These are phyloP conservation scores for Parafenestella ontariensis DNA, from an alignment of 2,329 filamentous ascomycete genomes.

Conservation along the genomic window DNA sequence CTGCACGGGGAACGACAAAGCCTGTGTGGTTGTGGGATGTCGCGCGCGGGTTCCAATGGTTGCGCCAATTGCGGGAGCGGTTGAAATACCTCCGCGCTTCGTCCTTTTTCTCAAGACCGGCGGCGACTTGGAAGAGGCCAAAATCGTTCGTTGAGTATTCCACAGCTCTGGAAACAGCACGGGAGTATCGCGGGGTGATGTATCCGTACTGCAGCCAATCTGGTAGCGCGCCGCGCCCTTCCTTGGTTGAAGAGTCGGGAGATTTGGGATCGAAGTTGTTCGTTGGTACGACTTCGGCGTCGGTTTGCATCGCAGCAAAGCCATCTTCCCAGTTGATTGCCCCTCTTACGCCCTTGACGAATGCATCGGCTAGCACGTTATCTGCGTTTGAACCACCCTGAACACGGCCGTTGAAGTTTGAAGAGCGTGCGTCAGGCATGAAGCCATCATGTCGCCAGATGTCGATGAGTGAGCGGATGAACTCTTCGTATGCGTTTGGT, in stretches of 20 bases:
- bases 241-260: constrained; percentile 67
- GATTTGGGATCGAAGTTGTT: constrained; percentile 65
- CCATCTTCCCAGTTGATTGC: constrained; percentile 65
- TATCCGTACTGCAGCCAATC: constrained; percentile 72
- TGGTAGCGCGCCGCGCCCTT: constrained; percentile 72
- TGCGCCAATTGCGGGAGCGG: constrained; percentile 72
- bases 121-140: constrained; percentile 68
- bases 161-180: constrained; percentile 69
- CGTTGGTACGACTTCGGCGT: constrained; percentile 68
- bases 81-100: constrained; percentile 67
- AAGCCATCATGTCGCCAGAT: constrained; percentile 71
- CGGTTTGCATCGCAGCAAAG: constrained; percentile 66
- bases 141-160: constrained; percentile 77
- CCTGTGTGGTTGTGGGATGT: constrained; percentile 67
- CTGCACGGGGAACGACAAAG: constrained; percentile 69
- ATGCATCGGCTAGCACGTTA: constrained; percentile 75
- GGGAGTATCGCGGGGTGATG: constrained; percentile 67
- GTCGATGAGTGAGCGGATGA: constrained; percentile 71
- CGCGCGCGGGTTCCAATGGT: constrained; percentile 71
- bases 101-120: constrained; percentile 59
- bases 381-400: constrained; percentile 76
- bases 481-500: constrained; percentile 68
- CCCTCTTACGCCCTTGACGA: constrained; percentile 70
- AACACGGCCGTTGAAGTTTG: constrained; percentile 71
- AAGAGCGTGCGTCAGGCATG: constrained; percentile 70